phyloP scores from a whole-genome alignment of 106 monocot species.

The Dactylorhiza incarnata region DNA sequence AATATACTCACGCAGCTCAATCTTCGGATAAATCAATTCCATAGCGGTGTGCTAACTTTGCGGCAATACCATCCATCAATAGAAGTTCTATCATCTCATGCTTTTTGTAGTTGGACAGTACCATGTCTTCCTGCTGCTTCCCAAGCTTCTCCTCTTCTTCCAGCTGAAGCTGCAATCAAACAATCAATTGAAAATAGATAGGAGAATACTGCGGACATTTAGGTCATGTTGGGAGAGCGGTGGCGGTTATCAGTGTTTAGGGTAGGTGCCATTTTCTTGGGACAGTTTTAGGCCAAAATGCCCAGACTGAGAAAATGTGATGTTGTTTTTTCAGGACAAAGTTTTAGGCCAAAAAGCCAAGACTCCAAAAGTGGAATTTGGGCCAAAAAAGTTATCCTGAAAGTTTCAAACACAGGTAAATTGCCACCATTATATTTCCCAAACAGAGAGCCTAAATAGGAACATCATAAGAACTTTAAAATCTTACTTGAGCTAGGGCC shows the following conservation, averaged over 20 bases:
- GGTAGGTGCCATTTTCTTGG: too few relatives aligned
- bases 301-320: too few relatives aligned
- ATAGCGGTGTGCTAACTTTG: slow-evolving; percentile 43
- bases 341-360: slow-evolving; percentile 9
- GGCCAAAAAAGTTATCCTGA: too few relatives aligned
- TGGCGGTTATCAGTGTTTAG: too few relatives aligned
- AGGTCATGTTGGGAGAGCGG: too few relatives aligned
- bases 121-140: slow-evolving; percentile 50
- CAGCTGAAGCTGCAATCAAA: slow-evolving; percentile 41
- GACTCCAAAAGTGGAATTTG: too few relatives aligned
- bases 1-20: not conserved
- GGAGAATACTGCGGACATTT: too few relatives aligned
- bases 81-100: slow-evolving; percentile 62
- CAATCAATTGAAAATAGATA: too few relatives aligned
- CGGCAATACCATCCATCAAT: slow-evolving; percentile 41
- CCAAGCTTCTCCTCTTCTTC: slow-evolving; percentile 69
- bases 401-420: too few relatives aligned
- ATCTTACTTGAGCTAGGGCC: slow-evolving; percentile 53
- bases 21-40: slow-evolving; percentile 29
- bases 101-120: slow-evolving; percentile 54
- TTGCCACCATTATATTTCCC: too few relatives aligned
- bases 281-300: slow-evolving; percentile 10
- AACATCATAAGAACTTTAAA: not conserved
- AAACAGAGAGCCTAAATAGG: too few relatives aligned
- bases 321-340: too few relatives aligned